These are phyloP conservation scores for Malus domestica DNA, from an alignment of 306 rosid genomes.

Conservation along the genomic window ASM211411v1 NC_041805.1:13228501-13229000, in stretches of 20 bases:
- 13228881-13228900: background rate
- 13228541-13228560: background rate
- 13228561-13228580: background rate
- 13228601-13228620: background rate
- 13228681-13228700: background rate
- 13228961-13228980: background rate
- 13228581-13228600: background rate
- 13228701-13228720: background rate
- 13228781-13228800: conserved; percentile 96
- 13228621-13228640: background rate
- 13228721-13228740: conserved; percentile 13
- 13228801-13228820: conserved; percentile 94
- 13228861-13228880: background rate
- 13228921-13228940: background rate
- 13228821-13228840: conserved; percentile 81
- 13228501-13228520: background rate
- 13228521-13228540: background rate
- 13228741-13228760: conserved; percentile 97
- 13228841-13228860: conserved; percentile 27
- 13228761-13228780: conserved; percentile 83
- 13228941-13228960: background rate
- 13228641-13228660: conserved; percentile 1
- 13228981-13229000: background rate
- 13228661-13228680: conserved; percentile 4
- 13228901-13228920: background rate